Evolutionary conservation across 257 asterid species (phyloP), one percentile per base, ranked within the genome.

Genomic region (Coffea canephora): DNA sequence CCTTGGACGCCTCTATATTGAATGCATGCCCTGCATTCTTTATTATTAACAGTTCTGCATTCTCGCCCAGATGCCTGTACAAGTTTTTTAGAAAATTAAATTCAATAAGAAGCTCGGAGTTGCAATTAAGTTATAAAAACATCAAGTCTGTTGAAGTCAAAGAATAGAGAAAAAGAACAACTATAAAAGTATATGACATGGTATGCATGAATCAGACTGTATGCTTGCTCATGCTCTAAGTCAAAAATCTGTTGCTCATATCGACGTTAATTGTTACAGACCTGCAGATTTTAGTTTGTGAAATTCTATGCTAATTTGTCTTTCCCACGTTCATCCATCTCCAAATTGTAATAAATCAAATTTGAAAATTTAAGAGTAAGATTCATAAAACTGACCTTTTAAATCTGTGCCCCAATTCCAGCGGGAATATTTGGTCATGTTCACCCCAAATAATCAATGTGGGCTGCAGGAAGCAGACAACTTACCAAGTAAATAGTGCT

Each of bases 21-120:
- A 94, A 87, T 0, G 98, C 98, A 80, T 94, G 97, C 45, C 97
- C 98, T 9, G 96, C 95, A 9, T 91, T 87, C 85, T 91, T 91
- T 18, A 92, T 55, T 19, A 94, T 83, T 31, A 88, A 92, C 1
- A 93, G 88, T 84, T 89, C 79, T 1, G 94, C 89, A 11, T 87
- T 89, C 76, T 83, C 78, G 0, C 84, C 95, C 90, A 94, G 83
- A 88, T 94, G 98, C 85, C 98, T 92, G 91, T 50, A 55, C 14
- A 54, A 34, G 2, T 13, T 71, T 45, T 71, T 0, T 76, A 62
- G 3, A 45, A 68, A 11, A 69, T 48, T 41, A 65, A 41, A 7
- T 10, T 62, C 8, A 59, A 31, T 69, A 43, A 23, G 19, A 34
- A 70, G 71, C 18, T 4, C 43, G 41, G 43, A 39, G 25, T 27